Evolutionary conservation across 2,329 filamentous ascomycete genomes (phyloP).

Genomic region (Lasiodiplodia sp.): DNA sequence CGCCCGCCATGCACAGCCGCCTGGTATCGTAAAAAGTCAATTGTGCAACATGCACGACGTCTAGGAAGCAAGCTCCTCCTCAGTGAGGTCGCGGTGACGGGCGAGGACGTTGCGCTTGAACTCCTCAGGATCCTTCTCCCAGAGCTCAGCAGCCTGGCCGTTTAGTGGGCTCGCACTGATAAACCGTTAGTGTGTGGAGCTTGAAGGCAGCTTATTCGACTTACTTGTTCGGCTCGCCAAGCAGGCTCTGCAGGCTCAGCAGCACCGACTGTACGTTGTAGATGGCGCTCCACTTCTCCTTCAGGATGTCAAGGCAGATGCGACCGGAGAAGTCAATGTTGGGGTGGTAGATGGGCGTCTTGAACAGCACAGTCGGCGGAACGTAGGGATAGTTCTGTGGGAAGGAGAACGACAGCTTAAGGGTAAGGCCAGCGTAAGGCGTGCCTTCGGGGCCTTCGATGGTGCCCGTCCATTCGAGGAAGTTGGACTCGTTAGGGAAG

Average conservation of each 20-base stretch:
- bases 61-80: constrained; percentile 48
- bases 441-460: constrained; percentile 91
- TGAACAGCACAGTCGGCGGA: constrained; percentile 91
- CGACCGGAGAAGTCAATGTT: constrained; percentile 97
- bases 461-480: constrained; percentile 91
- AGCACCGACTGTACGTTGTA: constrained; percentile 96
- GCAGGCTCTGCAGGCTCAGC: constrained; percentile 89
- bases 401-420: constrained; percentile 93
- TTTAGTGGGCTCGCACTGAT: constrained; percentile 89
- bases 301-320: constrained; percentile 97
- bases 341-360: constrained; percentile 98
- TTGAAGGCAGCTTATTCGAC: constrained; percentile 44
- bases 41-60: neutral
- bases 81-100: constrained; percentile 64
- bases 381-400: constrained; percentile 92
- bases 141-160: constrained; percentile 93
- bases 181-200: constrained; percentile 32
- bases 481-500: constrained; percentile 91
- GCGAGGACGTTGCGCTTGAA: constrained; percentile 80
- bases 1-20: constrained; percentile 15
- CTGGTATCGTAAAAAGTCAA: constrained; percentile 5
- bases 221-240: constrained; percentile 98
- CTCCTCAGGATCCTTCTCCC: constrained; percentile 86
- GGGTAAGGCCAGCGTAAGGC: constrained; percentile 83
- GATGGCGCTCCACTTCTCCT: constrained; percentile 98